Evolutionary conservation across 2,329 filamentous ascomycete genomes (phyloP).

Genomic region (Cryphonectria radicalis): DNA sequence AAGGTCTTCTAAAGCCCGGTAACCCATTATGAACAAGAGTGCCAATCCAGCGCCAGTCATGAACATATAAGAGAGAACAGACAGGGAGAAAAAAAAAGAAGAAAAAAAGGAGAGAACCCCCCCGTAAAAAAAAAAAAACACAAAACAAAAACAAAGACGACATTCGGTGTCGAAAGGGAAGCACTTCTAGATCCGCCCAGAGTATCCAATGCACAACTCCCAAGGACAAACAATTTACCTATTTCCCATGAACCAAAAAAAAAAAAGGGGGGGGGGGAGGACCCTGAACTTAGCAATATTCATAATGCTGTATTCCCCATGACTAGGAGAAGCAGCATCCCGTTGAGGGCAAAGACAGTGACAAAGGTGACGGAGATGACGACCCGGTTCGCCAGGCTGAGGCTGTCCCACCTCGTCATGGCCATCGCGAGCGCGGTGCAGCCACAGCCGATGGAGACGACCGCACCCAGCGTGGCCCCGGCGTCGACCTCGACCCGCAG

Average conservation of each 20-base stretch:
- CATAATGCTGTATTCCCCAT: conserved; percentile 42
- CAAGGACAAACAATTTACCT: neutral
- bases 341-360: conserved; percentile 53
- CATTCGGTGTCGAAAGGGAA: neutral
- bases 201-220: neutral
- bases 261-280: too few relatives aligned
- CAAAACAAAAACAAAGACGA: neutral
- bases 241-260: neutral
- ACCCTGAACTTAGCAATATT: neutral
- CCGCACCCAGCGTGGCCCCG: conserved; percentile 71
- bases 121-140: too few relatives aligned
- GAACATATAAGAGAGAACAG: neutral
- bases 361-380: conserved; percentile 50
- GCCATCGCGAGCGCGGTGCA: conserved; percentile 64
- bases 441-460: conserved; percentile 67
- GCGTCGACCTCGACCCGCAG: conserved; percentile 73
- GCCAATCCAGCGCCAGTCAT: neutral
- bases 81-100: too few relatives aligned
- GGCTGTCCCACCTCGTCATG: conserved; percentile 53
- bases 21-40: neutral
- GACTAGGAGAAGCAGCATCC: conserved; percentile 57
- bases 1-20: conserved; percentile 4
- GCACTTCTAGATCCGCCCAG: neutral
- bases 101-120: too few relatives aligned
- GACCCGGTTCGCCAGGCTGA: conserved; percentile 49